Evolutionary conservation across 129 eudicot species (phyloP).

Genomic region (Pulicaria dysenterica): DNA sequence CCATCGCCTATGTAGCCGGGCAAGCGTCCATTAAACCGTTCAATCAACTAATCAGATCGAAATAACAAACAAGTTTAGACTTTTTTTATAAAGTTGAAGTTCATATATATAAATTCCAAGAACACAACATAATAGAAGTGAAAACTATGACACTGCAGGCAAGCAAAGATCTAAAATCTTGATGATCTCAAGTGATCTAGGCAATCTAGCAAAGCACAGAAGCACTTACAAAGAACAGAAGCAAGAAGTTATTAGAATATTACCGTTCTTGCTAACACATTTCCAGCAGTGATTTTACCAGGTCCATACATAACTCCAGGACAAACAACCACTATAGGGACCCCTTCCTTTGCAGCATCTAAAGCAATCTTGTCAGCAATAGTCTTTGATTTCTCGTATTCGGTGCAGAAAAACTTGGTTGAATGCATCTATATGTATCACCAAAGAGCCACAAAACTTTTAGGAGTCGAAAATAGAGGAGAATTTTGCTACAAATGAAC

Average conservation of each 20-base stretch:
- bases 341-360: conserved; percentile 76
- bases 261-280: conserved; percentile 65
- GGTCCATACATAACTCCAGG: conserved; percentile 88
- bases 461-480: conserved; percentile 1
- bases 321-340: conserved; percentile 68
- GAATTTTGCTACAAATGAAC: not conserved
- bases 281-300: conserved; percentile 73
- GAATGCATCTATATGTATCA: conserved; percentile 64
- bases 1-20: conserved; percentile 82
- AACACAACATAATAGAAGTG: not conserved
- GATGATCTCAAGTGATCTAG: not conserved
- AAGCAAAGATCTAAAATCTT: conserved; percentile 1
- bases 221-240: not conserved
- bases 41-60: conserved; percentile 57
- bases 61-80: not conserved
- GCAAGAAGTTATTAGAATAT: not conserved
- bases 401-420: conserved; percentile 63
- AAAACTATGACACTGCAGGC: not conserved
- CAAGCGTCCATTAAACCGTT: conserved; percentile 74
- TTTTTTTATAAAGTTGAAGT: not conserved
- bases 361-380: conserved; percentile 69
- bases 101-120: too few species aligned
- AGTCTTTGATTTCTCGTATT: conserved; percentile 76
- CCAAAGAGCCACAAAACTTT: not conserved
- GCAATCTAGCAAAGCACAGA: not conserved